Evolutionary conservation across 2,329 filamentous ascomycete genomes (phyloP).

Genomic region (Westerdykella sp.): DNA sequence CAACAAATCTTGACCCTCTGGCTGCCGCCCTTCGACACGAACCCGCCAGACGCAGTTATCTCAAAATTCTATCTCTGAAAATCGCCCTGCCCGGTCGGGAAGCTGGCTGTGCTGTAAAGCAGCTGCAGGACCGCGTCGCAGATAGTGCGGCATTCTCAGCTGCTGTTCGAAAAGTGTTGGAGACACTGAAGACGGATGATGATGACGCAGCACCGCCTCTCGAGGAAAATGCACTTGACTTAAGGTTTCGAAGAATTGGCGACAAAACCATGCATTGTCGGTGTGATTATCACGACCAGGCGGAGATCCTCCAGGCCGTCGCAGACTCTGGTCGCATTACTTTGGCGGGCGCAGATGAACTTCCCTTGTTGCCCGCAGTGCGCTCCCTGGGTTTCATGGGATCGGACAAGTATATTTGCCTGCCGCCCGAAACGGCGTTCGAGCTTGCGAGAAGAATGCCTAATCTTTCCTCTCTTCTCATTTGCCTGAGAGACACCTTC

Average conservation of each 20-base stretch:
- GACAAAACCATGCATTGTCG: neutral
- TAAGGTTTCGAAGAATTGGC: neutral
- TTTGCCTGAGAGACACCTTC: too few species aligned
- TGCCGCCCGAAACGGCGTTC: too few species aligned
- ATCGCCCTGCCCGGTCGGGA: too few species aligned
- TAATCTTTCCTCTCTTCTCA: too few species aligned
- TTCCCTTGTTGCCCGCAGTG: neutral
- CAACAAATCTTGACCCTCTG: too few species aligned
- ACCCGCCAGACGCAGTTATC: too few species aligned
- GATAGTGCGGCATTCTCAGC: constrained; percentile 3
- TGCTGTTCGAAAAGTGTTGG: constrained; percentile 2
- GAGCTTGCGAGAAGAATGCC: too few species aligned
- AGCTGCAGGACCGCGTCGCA: constrained; percentile 2
- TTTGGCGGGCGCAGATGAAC: neutral
- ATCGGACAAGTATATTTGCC: too few species aligned
- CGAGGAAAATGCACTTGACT: neutral
- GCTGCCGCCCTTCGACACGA: too few species aligned
- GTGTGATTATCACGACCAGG: neutral
- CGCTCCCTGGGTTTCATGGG: neutral
- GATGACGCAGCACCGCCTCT: neutral
- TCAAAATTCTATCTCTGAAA: too few species aligned
- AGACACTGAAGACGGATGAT: neutral
- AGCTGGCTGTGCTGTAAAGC: constrained; percentile 1
- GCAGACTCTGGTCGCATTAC: too few species aligned
- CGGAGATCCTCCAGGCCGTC: too few species aligned